Conservation (phyloP, 192 early-diverging fungal genomes). For the Umbelopsis ramanniana region DNA sequence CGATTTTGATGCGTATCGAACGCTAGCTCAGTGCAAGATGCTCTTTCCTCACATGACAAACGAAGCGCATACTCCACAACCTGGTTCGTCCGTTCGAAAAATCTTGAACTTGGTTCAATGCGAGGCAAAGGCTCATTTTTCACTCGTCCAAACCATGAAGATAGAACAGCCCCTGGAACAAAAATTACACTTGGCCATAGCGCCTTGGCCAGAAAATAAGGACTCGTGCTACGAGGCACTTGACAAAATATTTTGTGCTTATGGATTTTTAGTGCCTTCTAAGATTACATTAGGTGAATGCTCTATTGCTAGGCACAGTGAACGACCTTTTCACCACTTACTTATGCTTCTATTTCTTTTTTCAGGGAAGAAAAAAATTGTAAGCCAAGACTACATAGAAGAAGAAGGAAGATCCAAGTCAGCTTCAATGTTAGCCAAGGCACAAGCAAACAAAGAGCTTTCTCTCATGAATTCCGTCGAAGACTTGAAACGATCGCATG, state of each 20-base stretch:
- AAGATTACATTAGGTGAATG: conserved; percentile 6
- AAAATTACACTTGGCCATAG: conserved; percentile 1
- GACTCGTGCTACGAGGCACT: conserved; percentile 18
- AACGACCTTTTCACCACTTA: background rate
- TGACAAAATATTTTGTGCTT: conserved; percentile 18
- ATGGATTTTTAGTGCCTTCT: conserved; percentile 3
- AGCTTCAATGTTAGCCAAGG: conserved; percentile 14
- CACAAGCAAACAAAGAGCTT: conserved; percentile 2
- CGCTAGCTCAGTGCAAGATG: conserved; percentile 3
- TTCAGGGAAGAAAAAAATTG: conserved; percentile 15
- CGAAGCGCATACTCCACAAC: background rate
- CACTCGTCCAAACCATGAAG: background rate
- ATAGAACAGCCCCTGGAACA: background rate
- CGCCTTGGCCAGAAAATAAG: conserved; percentile 15
- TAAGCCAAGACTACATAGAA: conserved; percentile 6
- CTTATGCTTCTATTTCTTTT: background rate
- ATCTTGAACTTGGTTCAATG: conserved; percentile 4
- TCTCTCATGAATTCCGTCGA: conserved; percentile 1
- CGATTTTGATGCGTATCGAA: conserved; percentile 4
- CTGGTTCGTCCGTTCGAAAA: conserved; percentile 4
- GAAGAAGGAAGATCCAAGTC: background rate
- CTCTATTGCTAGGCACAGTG: too few species aligned
- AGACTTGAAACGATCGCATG: background rate
- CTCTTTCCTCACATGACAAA: conserved; percentile 19
- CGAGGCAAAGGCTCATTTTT: conserved; percentile 8